phyloP scores from a whole-genome alignment of 2,329 filamentous ascomycete genomes.

The Microsporum ferrugineum region DNA sequence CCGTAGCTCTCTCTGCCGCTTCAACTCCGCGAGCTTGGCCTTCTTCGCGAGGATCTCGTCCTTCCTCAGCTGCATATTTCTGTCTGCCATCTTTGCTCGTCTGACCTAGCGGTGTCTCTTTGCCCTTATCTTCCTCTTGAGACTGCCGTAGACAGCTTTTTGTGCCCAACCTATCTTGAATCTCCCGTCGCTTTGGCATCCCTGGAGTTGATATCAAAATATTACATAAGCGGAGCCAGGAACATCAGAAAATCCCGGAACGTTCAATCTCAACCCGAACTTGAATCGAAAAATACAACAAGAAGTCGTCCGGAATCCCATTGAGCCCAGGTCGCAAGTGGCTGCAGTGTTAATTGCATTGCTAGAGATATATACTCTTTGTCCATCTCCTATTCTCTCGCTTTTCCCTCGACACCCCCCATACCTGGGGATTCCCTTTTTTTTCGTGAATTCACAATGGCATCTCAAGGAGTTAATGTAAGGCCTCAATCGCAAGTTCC shows the following conservation, averaged over 20 bases:
- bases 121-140: not conserved
- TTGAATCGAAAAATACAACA: not conserved
- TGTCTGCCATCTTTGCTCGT: constrained; percentile 16
- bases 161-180: not conserved
- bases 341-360: not conserved
- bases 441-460: constrained; percentile 42
- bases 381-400: not conserved
- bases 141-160: not conserved
- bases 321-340: not conserved
- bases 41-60: constrained; percentile 96
- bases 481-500: constrained; percentile 15
- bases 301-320: not conserved
- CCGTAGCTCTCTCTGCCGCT: constrained; percentile 76
- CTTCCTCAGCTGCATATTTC: constrained; percentile 56
- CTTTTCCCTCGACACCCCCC: constrained; percentile 11
- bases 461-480: constrained; percentile 58
- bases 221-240: constrained; percentile 1
- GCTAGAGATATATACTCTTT: not conserved
- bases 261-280: constrained; percentile 1
- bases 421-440: constrained; percentile 27
- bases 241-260: constrained; percentile 4
- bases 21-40: constrained; percentile 92
- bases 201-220: not conserved
- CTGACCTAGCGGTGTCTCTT: not conserved
- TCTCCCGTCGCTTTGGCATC: not conserved